Conservation (phyloP, 345 rosid species). For the Pistacia integerrima region DNA sequence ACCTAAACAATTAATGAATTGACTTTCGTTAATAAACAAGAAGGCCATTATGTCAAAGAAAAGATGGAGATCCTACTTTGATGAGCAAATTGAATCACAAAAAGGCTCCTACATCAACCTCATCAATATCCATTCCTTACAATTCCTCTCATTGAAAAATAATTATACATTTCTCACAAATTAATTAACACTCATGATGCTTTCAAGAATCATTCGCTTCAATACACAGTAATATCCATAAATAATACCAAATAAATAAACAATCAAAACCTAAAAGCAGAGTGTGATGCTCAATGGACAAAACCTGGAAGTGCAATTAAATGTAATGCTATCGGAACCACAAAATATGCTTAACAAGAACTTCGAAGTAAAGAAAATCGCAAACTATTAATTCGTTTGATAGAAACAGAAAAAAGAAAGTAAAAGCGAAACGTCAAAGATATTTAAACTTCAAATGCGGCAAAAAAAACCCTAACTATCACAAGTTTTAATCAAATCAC, state of each 20-base stretch:
- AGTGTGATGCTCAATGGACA: background rate
- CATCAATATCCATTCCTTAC: no score
- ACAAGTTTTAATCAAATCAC: background rate
- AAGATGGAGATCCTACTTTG: slow-evolving; percentile 2
- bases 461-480: background rate
- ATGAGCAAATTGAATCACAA: slow-evolving; percentile 7
- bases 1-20: background rate
- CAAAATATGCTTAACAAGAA: background rate
- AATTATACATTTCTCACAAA: background rate
- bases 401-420: background rate
- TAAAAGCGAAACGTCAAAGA: background rate
- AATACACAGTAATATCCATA: background rate
- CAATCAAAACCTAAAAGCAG: background rate
- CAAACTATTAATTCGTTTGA: background rate
- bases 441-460: background rate
- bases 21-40: background rate
- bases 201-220: background rate
- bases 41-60: slow-evolving; percentile 1
- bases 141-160: no score
- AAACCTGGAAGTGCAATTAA: background rate
- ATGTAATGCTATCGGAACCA: background rate
- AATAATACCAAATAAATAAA: background rate
- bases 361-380: background rate
- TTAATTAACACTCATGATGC: background rate
- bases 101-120: background rate